These are phyloP conservation scores for Trametes villosa DNA, from an alignment of 768 basidiomycete genomes.

Conservation along the genomic window DNA sequence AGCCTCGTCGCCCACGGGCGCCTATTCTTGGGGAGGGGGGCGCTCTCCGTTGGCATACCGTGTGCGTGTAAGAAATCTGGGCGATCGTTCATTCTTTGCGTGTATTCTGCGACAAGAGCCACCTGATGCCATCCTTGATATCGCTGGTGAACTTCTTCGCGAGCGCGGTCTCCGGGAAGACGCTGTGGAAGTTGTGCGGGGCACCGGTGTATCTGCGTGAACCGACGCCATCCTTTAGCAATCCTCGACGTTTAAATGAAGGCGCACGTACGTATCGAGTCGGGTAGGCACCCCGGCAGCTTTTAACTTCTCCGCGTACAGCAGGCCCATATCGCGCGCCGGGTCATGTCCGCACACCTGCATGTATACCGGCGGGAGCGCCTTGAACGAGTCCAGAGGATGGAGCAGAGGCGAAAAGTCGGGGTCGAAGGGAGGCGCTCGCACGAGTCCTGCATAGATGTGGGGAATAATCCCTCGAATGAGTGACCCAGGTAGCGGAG, in stretches of 20 bases:
- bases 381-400: constrained; percentile 14
- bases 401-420: constrained; percentile 27
- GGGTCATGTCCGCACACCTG: constrained; percentile 33
- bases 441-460: not conserved
- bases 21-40: too few species aligned
- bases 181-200: constrained; percentile 6
- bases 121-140: not conserved
- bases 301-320: constrained; percentile 30
- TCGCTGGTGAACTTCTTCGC: constrained; percentile 5
- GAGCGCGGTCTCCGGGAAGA: not conserved
- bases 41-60: too few species aligned
- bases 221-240: not conserved
- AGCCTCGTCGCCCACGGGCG: too few species aligned
- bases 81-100: not conserved
- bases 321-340: constrained; percentile 33
- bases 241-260: not conserved
- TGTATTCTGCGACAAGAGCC: not conserved
- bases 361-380: constrained; percentile 29
- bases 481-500: not conserved
- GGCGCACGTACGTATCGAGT: constrained; percentile 27
- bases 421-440: constrained; percentile 8
- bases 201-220: constrained; percentile 4
- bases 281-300: constrained; percentile 29
- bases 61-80: too few species aligned
- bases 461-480: not conserved